Percentiles rank a stretch among this genome's conserved stretches.
phyloP scores from a whole-genome alignment of 148 eudicot genomes.

The Camellia lanceoleosa region DNA sequence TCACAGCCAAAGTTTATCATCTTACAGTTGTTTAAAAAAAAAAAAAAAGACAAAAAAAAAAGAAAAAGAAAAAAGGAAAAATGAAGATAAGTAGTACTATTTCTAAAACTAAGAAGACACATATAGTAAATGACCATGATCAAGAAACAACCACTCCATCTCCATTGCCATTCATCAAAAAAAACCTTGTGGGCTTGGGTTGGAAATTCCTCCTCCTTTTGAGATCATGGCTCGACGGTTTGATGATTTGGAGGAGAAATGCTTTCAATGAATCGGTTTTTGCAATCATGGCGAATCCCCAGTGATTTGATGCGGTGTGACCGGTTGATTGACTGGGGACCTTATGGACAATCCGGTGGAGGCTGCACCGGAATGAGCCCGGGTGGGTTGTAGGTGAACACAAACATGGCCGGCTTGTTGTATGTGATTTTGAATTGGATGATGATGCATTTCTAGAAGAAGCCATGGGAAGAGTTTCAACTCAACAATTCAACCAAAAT shows the following conservation, averaged over 20 bases:
- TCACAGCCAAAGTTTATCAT: too few relatives aligned
- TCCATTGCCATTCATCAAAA: slow-evolving; percentile 11
- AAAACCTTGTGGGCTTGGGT: slow-evolving; percentile 47
- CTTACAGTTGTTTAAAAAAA: not conserved
- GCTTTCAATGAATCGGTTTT: slow-evolving; percentile 32
- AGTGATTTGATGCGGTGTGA: slow-evolving; percentile 4
- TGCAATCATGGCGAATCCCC: slow-evolving; percentile 19
- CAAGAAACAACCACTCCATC: slow-evolving; percentile 22
- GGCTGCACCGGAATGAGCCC: slow-evolving; percentile 55
- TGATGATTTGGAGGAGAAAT: slow-evolving; percentile 38
- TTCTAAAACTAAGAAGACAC: not conserved
- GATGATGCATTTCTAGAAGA: not conserved
- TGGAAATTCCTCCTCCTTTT: slow-evolving; percentile 37
- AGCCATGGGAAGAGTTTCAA: slow-evolving; percentile 2
- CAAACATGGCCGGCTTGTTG: slow-evolving; percentile 26
- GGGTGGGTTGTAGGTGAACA: slow-evolving; percentile 59
- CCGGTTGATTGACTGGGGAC: not conserved
- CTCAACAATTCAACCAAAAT: not conserved
- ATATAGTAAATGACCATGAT: not conserved
- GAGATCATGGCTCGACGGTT: slow-evolving; percentile 42
- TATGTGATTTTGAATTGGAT: slow-evolving; percentile 2
- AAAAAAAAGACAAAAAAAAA: not conserved
- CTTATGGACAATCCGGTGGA: slow-evolving; percentile 30
- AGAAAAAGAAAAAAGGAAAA: too few relatives aligned
- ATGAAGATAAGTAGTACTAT: not conserved